phyloP scores from a whole-genome alignment of 352 stramenopile species.

The Pythium volutum region DNA sequence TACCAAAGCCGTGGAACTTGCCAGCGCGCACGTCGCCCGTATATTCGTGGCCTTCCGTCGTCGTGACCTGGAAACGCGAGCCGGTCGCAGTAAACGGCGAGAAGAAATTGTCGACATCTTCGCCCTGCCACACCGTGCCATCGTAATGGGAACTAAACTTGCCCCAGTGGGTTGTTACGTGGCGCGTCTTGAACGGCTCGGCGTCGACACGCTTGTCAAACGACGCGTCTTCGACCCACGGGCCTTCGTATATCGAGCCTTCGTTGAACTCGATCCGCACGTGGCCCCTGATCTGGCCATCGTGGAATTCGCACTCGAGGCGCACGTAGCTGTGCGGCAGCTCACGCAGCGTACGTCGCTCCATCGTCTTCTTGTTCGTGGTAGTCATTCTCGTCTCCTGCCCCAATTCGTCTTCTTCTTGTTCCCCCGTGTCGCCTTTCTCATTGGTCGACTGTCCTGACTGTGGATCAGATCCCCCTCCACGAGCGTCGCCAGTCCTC shows the following conservation, averaged over 20 bases:
- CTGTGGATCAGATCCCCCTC: neutral
- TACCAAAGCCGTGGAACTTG: constrained; percentile 73
- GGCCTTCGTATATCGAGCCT: constrained; percentile 74
- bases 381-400: neutral
- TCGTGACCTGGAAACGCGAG: constrained; percentile 52
- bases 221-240: constrained; percentile 65
- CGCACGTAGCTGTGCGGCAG: constrained; percentile 66
- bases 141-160: constrained; percentile 66
- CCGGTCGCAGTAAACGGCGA: constrained; percentile 67
- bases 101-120: constrained; percentile 82
- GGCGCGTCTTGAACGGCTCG: constrained; percentile 54
- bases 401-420: neutral
- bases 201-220: constrained; percentile 44
- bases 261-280: constrained; percentile 80
- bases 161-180: constrained; percentile 49
- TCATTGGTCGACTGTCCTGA: neutral
- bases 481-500: neutral
- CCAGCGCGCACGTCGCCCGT: constrained; percentile 48
- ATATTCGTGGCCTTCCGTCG: constrained; percentile 45
- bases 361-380: constrained; percentile 24
- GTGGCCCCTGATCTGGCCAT: constrained; percentile 59
- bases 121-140: constrained; percentile 70
- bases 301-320: constrained; percentile 68
- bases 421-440: neutral
- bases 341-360: constrained; percentile 26